A percentile compares a stretch with the other conserved stretches of the same genome.
phyloP scores from a whole-genome alignment of 2,329 filamentous ascomycete species.

The Alternaria ventricosa region DNA sequence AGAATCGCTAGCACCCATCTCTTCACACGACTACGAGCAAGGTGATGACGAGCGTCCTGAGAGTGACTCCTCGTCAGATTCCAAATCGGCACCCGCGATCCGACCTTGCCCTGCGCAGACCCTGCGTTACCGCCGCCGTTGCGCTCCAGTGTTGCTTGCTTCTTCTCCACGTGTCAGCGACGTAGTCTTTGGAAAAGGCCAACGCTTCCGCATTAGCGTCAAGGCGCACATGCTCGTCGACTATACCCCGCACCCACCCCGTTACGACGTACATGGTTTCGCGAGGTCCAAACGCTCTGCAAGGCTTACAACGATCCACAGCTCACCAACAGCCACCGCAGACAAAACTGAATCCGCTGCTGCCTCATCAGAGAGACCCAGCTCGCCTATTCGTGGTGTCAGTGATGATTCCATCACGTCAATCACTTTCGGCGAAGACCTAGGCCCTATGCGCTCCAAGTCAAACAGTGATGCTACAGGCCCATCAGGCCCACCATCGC shows the following conservation, averaged over 20 bases:
- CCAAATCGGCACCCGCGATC: constrained; percentile 41
- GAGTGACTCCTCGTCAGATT: constrained; percentile 32
- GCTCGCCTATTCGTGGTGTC: constrained; percentile 34
- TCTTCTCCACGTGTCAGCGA: constrained; percentile 55
- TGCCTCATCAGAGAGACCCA: constrained; percentile 23
- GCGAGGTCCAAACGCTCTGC: constrained; percentile 26
- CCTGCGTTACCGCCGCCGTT: constrained; percentile 56
- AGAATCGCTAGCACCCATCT: constrained; percentile 16
- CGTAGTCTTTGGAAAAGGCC: constrained; percentile 52
- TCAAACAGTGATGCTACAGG: constrained; percentile 24
- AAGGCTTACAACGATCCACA: constrained; percentile 9
- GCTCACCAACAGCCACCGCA: background rate
- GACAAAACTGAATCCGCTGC: constrained; percentile 7
- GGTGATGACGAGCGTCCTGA: constrained; percentile 24
- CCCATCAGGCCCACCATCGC: constrained; percentile 37
- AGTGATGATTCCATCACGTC: constrained; percentile 44
- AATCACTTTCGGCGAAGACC: constrained; percentile 42
- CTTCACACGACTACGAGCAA: constrained; percentile 28
- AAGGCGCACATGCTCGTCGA: constrained; percentile 51
- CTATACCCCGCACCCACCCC: constrained; percentile 53
- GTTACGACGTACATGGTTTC: constrained; percentile 52
- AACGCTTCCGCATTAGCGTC: constrained; percentile 54
- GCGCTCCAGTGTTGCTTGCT: constrained; percentile 54
- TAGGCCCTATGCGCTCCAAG: constrained; percentile 34
- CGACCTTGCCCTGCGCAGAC: constrained; percentile 44